Base-by-base conservation (phyloP, 2,329 filamentous ascomycete genomes). In the Chaetomium sp. region DNA sequence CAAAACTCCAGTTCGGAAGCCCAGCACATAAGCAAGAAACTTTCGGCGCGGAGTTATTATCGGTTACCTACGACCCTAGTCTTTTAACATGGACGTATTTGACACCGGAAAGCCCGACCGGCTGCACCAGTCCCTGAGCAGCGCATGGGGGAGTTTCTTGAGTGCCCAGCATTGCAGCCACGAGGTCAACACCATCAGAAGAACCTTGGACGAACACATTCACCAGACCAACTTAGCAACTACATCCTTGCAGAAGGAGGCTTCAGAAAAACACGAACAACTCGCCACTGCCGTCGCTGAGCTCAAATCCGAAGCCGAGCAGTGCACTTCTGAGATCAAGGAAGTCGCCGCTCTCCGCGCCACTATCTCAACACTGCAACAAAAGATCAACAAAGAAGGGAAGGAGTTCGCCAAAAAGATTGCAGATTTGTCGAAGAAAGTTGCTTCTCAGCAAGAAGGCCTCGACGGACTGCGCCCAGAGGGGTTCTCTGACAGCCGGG, bases 91-190 rank as follows among this genome's bases (percentile, higher is more conserved):
- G 58, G 52, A 57, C 36, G 9, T 48, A 37, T 56, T 53, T 52
- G 59, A 58, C n/a, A 34, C 56, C 33, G 19, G 33, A 14, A 58
- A 56, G 19, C 10, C 53, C 14, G 59, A 62, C 49, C 53, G 41
- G 5, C 50, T 63, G 14, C 59, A 59, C 9, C 46, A 55, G 33
- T 59, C 60, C 3, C 49, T 63, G 8, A 51, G 54, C 58, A 59
- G 32, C 52, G 53, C 51, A 14, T 65, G 63, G 63, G 48, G 57
- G 32, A 55, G 54, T 38, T 65, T 62, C 44, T 57, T 65, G 41
- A 44, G 40, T n/a, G 58, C 61, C 36, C 62, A 63, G 40, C 57
- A 65, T 35, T 62, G 53, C 55, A 57, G 41, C 37, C 49, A 53
- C 7, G 61, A 64, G 37, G 37, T 63, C 36, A 32, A 36, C n/a